Evolutionary conservation across 78 protist genomes (phyloP), one percentile per base, ranked within the genome.

Genomic region (Salpingoeca rosetta): DNA sequence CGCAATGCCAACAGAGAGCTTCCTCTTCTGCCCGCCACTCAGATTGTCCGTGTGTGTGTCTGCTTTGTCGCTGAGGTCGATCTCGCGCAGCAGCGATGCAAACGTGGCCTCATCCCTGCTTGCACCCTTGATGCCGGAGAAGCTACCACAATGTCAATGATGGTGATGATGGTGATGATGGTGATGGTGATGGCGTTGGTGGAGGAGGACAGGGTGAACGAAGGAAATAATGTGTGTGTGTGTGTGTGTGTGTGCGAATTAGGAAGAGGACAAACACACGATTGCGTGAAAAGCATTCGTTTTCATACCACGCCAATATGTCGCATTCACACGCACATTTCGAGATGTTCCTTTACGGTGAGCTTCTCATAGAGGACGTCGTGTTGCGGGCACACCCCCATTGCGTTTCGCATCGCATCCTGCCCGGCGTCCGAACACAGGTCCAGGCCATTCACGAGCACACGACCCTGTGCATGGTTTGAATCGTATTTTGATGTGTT

Each of bases 311-410:
- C 80, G 24, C 91, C 77, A 36, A n/a, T 73, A 24, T n/a, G 77
- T 12, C 42, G 39, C 41, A 35, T 88, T 1, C 27, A 57, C 36
- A 57, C 12, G 78, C 45, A 92, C 43, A 89, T 0, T 37, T n/a
- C 38, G 36, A 93, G 82, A 81, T 90, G 93, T 40, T 93, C 96
- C 17, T 44, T 37, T 25, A 44, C 84, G 22, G 92, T 75, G 37
- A 92, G 75, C 37, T 41, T 44, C n/a, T 73, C 83, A 88, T 83
- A 92, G 26, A 92, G 79, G 43, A 87, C 86, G 86, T 93, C 89
- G 51, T 86, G 72, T 81, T 93, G 95, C 73, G 95, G 95, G 78
- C 92, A 88, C 27, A 93, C 73, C 24, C 95, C 80, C 95, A 97
- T 79, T 43, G 11, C 35, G 41, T 44, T 24, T 24, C 87, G 88